Evolutionary conservation across 2,329 filamentous ascomycete genomes (phyloP).

Genomic region (Pseudocercospora crystallina): DNA sequence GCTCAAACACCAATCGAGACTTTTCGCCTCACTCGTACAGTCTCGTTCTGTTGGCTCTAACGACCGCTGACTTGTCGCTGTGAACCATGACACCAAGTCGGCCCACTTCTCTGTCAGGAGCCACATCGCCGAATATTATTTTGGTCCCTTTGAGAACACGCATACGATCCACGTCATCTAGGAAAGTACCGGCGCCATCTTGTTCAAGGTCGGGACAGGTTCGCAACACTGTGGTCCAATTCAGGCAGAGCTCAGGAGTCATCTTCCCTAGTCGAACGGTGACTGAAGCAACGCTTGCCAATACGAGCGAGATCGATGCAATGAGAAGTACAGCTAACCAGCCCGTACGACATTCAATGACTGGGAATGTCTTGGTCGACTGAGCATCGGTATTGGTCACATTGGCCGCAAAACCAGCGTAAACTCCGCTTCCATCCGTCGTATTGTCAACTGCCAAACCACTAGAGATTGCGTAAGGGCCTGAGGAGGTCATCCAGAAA

Average conservation of each 20-base stretch:
- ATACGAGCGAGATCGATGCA: neutral
- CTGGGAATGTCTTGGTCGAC: neutral
- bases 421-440: neutral
- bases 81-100: too few species aligned
- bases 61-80: too few species aligned
- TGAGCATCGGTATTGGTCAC: neutral
- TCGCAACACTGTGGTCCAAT: conserved; percentile 6
- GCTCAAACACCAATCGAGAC: too few species aligned
- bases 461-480: neutral
- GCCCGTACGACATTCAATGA: neutral
- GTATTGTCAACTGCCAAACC: neutral
- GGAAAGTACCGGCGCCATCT: too few species aligned
- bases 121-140: conserved; percentile 7
- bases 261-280: neutral
- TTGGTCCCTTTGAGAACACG: too few species aligned
- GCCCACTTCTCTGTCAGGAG: neutral
- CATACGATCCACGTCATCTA: too few species aligned
- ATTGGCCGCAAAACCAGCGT: neutral
- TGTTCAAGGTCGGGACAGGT: too few species aligned
- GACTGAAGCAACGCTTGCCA: neutral
- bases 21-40: too few species aligned
- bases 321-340: conserved; percentile 3
- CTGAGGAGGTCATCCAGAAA: neutral
- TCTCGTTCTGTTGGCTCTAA: too few species aligned
- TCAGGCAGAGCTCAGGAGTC: conserved; percentile 4